A percentile compares a stretch with the other conserved stretches of the same genome.
These are phyloP conservation scores for Plasmodium blacklocki DNA, from an alignment of 169 alveolate species.

Conservation along the genomic window DNA sequence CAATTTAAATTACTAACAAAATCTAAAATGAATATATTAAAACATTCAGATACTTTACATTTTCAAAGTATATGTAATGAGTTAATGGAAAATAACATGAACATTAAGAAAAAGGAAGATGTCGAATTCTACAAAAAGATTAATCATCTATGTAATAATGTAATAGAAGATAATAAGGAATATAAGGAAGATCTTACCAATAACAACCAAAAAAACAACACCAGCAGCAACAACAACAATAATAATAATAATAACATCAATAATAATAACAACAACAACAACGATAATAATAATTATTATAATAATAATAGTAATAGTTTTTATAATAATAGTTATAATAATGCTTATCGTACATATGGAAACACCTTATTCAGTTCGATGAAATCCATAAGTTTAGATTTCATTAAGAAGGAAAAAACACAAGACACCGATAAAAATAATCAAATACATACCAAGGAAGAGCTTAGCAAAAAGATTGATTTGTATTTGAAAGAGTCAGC, in stretches of 20 bases:
- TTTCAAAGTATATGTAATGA: constrained; percentile 8
- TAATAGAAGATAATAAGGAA: not conserved
- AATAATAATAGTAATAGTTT: too few species aligned
- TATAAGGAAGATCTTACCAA: too few species aligned
- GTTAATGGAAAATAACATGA: not conserved
- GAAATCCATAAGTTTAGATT: constrained; percentile 38
- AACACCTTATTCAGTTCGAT: constrained; percentile 31
- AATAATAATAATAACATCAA: not conserved
- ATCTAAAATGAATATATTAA: constrained; percentile 5
- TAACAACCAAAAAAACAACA: not conserved
- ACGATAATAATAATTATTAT: too few species aligned
- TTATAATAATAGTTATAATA: constrained; percentile 3
- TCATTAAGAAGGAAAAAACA: not conserved
- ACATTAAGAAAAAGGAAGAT: not conserved
- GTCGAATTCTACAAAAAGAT: constrained; percentile 6
- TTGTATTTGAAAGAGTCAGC: constrained; percentile 29
- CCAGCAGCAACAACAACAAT: not conserved
- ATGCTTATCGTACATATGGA: constrained; percentile 44
- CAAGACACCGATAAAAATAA: not conserved
- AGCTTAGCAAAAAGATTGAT: constrained; percentile 3
- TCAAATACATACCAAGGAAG: not conserved
- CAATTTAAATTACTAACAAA: constrained; percentile 17
- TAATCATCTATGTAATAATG: constrained; percentile 24
- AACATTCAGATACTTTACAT: constrained; percentile 17
- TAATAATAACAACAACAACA: too few species aligned